A percentile compares a stretch with the other conserved stretches of the same genome.
These are phyloP conservation scores for Hylodesmum podocarpum DNA, from an alignment of 306 rosid species.

Conservation along the genomic window DNA sequence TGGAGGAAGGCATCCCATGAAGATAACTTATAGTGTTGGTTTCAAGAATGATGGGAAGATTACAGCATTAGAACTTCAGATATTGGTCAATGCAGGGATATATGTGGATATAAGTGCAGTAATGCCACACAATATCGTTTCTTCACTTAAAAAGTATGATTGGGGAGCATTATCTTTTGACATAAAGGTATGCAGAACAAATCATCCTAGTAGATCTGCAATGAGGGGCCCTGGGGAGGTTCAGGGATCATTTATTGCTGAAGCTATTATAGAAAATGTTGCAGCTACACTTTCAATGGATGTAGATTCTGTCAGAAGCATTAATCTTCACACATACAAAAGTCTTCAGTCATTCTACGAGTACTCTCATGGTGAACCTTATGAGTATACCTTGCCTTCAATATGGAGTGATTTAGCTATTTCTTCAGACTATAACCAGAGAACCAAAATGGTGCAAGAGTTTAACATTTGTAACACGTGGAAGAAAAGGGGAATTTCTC, in stretches of 20 bases:
- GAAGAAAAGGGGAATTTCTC: constrained; percentile 82
- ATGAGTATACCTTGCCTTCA: constrained; percentile 77
- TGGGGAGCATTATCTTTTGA: constrained; percentile 91
- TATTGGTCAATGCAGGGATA: constrained; percentile 81
- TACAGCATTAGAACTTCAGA: constrained; percentile 70
- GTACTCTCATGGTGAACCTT: constrained; percentile 57
- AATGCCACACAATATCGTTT: constrained; percentile 52
- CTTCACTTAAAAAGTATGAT: constrained; percentile 72
- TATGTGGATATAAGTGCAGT: constrained; percentile 60
- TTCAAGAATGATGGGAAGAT: constrained; percentile 84
- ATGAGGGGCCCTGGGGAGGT: constrained; percentile 93
- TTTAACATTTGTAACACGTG: constrained; percentile 68
- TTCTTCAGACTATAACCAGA: constrained; percentile 56
- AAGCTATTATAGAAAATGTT: constrained; percentile 80
- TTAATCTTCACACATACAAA: constrained; percentile 67
- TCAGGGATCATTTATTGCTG: constrained; percentile 93
- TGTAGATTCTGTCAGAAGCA: constrained; percentile 69
- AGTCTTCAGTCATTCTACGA: constrained; percentile 64
- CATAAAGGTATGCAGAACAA: constrained; percentile 86
- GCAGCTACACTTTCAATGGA: constrained; percentile 73
- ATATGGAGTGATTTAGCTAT: constrained; percentile 70
- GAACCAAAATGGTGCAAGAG: constrained; percentile 54
- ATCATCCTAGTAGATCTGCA: constrained; percentile 73
- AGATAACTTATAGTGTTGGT: constrained; percentile 79
- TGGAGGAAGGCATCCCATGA: constrained; percentile 98